phyloP scores from a whole-genome alignment of 2,329 filamentous ascomycete species.

The Hymenoscyphus fraxineus region DNA sequence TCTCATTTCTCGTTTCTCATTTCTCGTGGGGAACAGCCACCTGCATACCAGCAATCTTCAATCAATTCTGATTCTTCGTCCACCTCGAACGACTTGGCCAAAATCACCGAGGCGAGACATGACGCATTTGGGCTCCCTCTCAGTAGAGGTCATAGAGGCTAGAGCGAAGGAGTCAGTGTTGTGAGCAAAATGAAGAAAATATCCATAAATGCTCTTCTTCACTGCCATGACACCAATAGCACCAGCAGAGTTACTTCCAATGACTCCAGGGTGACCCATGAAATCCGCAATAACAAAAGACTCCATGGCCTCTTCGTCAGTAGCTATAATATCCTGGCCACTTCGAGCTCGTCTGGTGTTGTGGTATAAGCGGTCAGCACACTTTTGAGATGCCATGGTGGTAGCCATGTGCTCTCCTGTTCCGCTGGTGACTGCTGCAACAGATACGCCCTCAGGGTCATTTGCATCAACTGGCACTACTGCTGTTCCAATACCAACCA shows the following conservation, averaged over 20 bases:
- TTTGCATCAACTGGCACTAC: constrained; percentile 73
- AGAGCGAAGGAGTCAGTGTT: constrained; percentile 89
- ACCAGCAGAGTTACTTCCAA: constrained; percentile 72
- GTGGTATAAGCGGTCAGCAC: constrained; percentile 79
- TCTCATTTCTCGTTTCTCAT: no score
- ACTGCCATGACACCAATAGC: constrained; percentile 89
- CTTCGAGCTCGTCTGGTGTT: constrained; percentile 56
- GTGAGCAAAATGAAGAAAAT: constrained; percentile 89
- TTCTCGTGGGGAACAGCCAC: no score
- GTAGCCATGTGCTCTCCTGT: constrained; percentile 98
- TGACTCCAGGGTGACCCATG: constrained; percentile 84
- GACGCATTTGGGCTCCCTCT: constrained; percentile 70
- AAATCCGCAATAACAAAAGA: constrained; percentile 86
- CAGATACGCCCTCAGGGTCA: constrained; percentile 65
- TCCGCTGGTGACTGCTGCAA: constrained; percentile 85
- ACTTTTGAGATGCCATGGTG: constrained; percentile 82
- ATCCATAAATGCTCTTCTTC: constrained; percentile 73
- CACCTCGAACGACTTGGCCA: constrained; percentile 33
- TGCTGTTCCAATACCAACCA: constrained; percentile 87
- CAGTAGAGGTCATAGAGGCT: constrained; percentile 80
- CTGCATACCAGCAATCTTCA: constrained; percentile 5
- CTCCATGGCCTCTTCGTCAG: constrained; percentile 74
- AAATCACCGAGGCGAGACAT: constrained; percentile 66
- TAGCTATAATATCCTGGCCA: constrained; percentile 61
- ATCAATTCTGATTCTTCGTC: constrained; percentile 31